These are phyloP conservation scores for Russula compacta DNA, from an alignment of 768 basidiomycete genomes.

Conservation along the genomic window DNA sequence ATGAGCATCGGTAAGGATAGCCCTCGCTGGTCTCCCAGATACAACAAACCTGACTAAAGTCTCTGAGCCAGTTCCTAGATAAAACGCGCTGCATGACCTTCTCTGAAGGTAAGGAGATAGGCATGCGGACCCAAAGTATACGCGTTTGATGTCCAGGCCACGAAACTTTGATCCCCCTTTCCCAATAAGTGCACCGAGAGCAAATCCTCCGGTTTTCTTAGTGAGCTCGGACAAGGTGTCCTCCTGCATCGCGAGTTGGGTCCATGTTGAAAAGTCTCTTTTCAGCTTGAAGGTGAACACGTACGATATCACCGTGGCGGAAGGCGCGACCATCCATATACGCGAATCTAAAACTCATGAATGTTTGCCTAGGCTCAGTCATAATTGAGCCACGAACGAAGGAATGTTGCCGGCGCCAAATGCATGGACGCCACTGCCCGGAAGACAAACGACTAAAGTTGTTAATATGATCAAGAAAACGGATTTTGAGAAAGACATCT, in stretches of 20 bases:
- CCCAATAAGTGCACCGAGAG: conserved; percentile 44
- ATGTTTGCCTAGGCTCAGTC: background rate
- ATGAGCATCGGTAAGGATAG: background rate
- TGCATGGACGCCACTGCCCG: conserved; percentile 52
- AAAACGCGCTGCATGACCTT: background rate
- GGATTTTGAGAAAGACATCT: conserved; percentile 6
- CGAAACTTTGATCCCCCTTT: conserved; percentile 60
- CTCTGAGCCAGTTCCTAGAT: conserved; percentile 74
- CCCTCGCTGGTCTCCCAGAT: background rate
- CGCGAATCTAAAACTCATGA: conserved; percentile 43
- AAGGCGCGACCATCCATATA: conserved; percentile 83
- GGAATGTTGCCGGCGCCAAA: conserved; percentile 89
- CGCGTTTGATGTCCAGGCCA: conserved; percentile 73
- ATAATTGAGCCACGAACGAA: background rate
- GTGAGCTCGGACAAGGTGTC: conserved; percentile 53
- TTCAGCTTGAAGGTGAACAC: conserved; percentile 19
- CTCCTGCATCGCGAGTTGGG: conserved; percentile 42
- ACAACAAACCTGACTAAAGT: conserved; percentile 61
- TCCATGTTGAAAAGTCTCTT: background rate
- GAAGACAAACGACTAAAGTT: conserved; percentile 46
- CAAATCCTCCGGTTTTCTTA: conserved; percentile 52
- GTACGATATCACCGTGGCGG: conserved; percentile 81
- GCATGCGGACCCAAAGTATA: conserved; percentile 64
- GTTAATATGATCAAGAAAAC: conserved; percentile 34
- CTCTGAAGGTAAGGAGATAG: background rate